Evolutionary conservation across 768 basidiomycete species (phyloP), one percentile per base, ranked within the genome.

Genomic region (Phanerodontia chrysosporium): DNA sequence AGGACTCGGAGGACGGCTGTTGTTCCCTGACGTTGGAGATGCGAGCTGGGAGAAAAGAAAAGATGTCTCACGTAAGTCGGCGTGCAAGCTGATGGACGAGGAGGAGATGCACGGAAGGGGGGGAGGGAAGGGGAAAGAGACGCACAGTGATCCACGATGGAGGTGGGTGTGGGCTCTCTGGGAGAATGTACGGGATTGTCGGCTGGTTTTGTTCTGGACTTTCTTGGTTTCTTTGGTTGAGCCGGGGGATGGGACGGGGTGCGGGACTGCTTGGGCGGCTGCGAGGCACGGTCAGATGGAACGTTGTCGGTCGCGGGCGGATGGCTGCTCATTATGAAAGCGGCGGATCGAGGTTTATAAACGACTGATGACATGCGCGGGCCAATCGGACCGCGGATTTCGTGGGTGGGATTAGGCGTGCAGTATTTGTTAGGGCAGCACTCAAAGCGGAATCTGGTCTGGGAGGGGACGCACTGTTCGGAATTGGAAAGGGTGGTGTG

Each of bases 21-120:
- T n/a, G n/a, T 61, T 72, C 72, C 53, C 70, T 67, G 51, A 70
- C 66, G 69, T 70, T 66, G 49, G 69, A 70, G 58, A 70, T 59
- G 65, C 61, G 72, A 59, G 67, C 65, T 53, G 62, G 66, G 65
- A 62, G 55, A 42, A 42, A 42, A 42, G 8, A 18, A 18, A 18
- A 42, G 39, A 42, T 42, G 39, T 42, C 4, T 57, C 48, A 49
- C 39, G 60, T 46, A 28, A 52, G 45, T 22, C 10, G 9, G 39
- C 18, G 39, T 42, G 8, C n/a, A n/a, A n/a, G 32, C 32, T 42
- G 58, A 22, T 30, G 58, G 18, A 48, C 25, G 60, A 46, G 24
- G 60, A 46, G 24, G 52, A 42, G 39, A 42, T 42, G 39, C 4
- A 42, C 39, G 39, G 39, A 42, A 42, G 6, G 18, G 39, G 10